phyloP scores from a whole-genome alignment of 176 grass and related monocot species.

The Metroxylon sagu region DNA sequence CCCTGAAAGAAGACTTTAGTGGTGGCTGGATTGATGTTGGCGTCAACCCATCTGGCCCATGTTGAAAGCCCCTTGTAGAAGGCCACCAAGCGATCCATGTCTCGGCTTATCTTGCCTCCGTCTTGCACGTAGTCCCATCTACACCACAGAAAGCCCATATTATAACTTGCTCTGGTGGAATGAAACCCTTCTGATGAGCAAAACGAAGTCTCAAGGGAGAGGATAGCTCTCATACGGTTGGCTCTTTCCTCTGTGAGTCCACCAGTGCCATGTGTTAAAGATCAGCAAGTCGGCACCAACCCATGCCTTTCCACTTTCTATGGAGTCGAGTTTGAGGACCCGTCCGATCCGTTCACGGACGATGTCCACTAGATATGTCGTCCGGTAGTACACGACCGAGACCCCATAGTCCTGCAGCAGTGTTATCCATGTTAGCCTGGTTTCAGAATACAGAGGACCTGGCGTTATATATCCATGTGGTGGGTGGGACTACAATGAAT shows the following conservation, averaged over 20 bases:
- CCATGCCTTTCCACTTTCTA: constrained; percentile 21
- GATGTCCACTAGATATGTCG: constrained; percentile 43
- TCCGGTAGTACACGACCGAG: constrained; percentile 26
- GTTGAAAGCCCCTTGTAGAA: constrained; percentile 50
- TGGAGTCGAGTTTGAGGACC: constrained; percentile 41
- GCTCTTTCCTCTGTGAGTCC: constrained; percentile 31
- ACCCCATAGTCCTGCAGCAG: constrained; percentile 27
- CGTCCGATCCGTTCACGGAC: constrained; percentile 22
- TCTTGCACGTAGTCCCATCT: constrained; percentile 52
- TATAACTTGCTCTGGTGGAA: too few species aligned
- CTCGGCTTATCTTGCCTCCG: constrained; percentile 18
- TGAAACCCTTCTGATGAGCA: too few species aligned
- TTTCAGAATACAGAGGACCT: too few species aligned
- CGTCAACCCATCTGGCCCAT: constrained; percentile 42
- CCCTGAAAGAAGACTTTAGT: constrained; percentile 56
- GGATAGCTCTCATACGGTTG: background rate
- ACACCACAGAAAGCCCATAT: background rate
- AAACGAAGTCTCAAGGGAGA: too few species aligned
- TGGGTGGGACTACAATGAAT: too few species aligned
- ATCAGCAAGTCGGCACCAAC: constrained; percentile 38
- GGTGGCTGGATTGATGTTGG: constrained; percentile 10
- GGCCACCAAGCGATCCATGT: constrained; percentile 39
- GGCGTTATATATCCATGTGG: too few species aligned
- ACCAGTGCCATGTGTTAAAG: constrained; percentile 69
- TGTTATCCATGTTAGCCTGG: too few species aligned